phyloP scores from a whole-genome alignment of 2,329 filamentous ascomycete genomes.

The Volutella citrinella region DNA sequence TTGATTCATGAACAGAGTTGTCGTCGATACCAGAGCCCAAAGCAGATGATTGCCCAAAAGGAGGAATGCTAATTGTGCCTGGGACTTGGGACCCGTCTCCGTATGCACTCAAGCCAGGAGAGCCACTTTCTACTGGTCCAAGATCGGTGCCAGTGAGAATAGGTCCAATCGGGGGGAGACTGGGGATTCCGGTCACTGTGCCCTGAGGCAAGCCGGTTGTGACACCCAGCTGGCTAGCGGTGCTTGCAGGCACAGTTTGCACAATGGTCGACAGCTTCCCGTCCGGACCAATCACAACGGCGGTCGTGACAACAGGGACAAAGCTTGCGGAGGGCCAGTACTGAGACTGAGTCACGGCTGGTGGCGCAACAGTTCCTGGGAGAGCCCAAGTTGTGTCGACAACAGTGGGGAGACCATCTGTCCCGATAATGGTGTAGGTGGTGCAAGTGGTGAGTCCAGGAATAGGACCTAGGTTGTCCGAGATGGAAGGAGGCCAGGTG shows the following conservation, averaged over 20 bases:
- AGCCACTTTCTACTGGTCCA: slow-evolving; percentile 8
- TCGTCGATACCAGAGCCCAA: too few species aligned
- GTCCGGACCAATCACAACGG: slow-evolving; percentile 29
- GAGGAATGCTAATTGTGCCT: too few species aligned
- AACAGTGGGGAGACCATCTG: slow-evolving; percentile 27
- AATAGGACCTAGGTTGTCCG: too few species aligned
- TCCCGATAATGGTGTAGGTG: slow-evolving; percentile 27
- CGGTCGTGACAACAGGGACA: slow-evolving; percentile 25
- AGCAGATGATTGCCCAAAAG: too few species aligned
- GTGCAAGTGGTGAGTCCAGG: slow-evolving; percentile 29
- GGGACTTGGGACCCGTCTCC: slow-evolving; percentile 14
- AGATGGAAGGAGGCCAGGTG: too few species aligned
- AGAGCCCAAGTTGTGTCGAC: slow-evolving; percentile 30
- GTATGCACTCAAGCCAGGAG: slow-evolving; percentile 27
- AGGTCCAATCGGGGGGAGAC: slow-evolving; percentile 13
- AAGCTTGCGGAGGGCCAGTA: slow-evolving; percentile 7
- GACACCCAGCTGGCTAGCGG: slow-evolving; percentile 17
- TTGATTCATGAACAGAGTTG: too few species aligned
- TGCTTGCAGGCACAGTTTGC: slow-evolving; percentile 30
- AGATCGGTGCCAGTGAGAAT: slow-evolving; percentile 10
- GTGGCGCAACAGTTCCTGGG: too few species aligned
- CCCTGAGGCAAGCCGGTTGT: slow-evolving; percentile 14
- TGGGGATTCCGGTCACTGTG: slow-evolving; percentile 14
- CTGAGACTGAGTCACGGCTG: slow-evolving; percentile 13
- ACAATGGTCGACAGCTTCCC: slow-evolving; percentile 30